Conservation (phyloP, 2,329 filamentous ascomycete genomes). For the Endothia cerciana region DNA sequence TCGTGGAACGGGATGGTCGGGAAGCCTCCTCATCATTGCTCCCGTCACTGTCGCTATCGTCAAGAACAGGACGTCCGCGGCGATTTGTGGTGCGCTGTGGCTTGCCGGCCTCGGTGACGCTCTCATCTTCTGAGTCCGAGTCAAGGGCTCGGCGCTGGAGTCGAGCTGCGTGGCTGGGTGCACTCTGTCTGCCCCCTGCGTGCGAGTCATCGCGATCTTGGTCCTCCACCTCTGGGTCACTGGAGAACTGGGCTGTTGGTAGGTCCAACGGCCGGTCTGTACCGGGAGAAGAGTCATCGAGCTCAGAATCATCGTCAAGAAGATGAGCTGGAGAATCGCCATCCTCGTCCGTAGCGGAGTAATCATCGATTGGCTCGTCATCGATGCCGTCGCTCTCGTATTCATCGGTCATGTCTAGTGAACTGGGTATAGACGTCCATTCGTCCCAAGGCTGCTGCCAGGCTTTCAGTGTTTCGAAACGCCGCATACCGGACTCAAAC, state of each 20-base stretch:
- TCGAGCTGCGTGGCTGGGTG: neutral
- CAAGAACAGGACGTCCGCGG: neutral
- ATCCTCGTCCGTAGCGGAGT: conserved; percentile 30
- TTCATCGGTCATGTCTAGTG: conserved; percentile 36
- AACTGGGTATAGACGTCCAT: conserved; percentile 25
- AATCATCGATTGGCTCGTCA: conserved; percentile 38
- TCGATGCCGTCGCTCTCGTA: conserved; percentile 48
- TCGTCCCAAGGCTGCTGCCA: conserved; percentile 10
- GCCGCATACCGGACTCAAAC: conserved; percentile 18
- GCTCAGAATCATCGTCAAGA: conserved; percentile 17
- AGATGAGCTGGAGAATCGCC: conserved; percentile 29
- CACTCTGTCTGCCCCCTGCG: neutral
- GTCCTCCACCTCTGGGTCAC: conserved; percentile 2
- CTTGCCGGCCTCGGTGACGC: conserved; percentile 5
- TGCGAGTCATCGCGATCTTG: neutral
- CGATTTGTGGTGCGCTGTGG: neutral
- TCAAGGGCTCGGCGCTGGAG: conserved; percentile 10
- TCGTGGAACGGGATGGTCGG: neutral
- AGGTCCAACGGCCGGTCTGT: neutral
- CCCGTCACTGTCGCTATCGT: conserved; percentile 7
- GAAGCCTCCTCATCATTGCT: neutral
- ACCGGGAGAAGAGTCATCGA: neutral
- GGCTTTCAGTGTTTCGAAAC: conserved; percentile 27
- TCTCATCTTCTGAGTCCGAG: conserved; percentile 16
- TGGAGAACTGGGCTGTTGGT: neutral